phyloP scores from a whole-genome alignment of 148 eudicot species.

The Polygonum maritimum region DNA sequence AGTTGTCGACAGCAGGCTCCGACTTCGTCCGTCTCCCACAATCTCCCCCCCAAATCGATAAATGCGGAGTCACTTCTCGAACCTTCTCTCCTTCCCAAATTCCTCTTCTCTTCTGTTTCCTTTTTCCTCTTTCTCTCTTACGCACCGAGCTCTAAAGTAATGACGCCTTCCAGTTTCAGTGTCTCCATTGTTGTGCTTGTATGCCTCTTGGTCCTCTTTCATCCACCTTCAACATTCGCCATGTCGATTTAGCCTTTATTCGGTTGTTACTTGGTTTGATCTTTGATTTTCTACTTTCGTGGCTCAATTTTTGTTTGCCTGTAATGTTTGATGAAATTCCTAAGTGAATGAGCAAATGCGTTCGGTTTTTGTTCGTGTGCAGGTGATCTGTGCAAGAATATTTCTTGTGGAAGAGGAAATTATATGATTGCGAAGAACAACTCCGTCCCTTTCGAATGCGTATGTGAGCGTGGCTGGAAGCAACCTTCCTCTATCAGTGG shows the following conservation, averaged over 20 bases:
- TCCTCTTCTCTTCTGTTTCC: background rate
- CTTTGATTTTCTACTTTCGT: background rate
- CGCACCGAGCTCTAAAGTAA: no score
- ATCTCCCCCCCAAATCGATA: background rate
- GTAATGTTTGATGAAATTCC: background rate
- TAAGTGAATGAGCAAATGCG: background rate
- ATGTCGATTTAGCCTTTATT: background rate
- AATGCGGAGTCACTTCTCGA: background rate
- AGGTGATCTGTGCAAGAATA: constrained; percentile 43
- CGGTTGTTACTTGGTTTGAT: background rate
- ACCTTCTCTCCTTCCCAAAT: background rate
- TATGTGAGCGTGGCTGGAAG: constrained; percentile 71
- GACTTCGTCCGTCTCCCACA: background rate
- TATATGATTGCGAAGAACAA: constrained; percentile 31
- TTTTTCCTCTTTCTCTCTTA: no score
- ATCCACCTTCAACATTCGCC: background rate
- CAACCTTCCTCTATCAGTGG: constrained; percentile 26
- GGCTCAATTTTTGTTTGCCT: background rate
- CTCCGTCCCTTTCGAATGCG: constrained; percentile 37
- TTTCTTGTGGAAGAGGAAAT: constrained; percentile 66
- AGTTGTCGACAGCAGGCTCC: background rate
- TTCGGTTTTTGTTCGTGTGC: background rate
- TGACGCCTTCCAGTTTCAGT: no score
- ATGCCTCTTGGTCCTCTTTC: background rate
- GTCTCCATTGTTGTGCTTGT: no score